A percentile compares a stretch with the other conserved stretches of the same genome.
Conservation (phyloP, 1,284 basidiomycete species). For the Trichosporon asahii region DNA sequence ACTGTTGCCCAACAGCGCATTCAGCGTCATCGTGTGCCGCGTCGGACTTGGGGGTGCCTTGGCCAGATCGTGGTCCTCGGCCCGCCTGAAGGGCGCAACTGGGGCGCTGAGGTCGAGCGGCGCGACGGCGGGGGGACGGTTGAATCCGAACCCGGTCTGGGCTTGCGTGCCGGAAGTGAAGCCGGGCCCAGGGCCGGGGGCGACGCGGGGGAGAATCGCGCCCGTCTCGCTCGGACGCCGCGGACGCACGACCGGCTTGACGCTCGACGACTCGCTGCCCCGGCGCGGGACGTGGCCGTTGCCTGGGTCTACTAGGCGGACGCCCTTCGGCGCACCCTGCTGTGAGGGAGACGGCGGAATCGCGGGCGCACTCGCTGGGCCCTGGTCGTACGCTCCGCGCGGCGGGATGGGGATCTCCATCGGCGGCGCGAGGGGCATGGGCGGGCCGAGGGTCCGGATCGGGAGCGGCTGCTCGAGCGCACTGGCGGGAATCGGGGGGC, state of each 20-base stretch:
- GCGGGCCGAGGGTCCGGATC: neutral
- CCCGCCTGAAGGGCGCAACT: neutral
- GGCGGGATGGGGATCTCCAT: neutral
- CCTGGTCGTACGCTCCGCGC: neutral
- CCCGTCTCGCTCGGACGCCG: conserved; percentile 2
- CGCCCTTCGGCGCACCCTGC: neutral
- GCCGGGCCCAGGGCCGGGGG: neutral
- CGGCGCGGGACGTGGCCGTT: conserved; percentile 5
- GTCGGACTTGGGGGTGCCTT: neutral
- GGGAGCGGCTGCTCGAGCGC: neutral
- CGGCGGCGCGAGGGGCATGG: neutral
- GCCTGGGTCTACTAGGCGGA: neutral
- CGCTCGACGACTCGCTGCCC: neutral
- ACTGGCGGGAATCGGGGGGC: neutral
- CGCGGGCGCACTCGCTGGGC: neutral
- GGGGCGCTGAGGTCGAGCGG: neutral
- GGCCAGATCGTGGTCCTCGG: neutral
- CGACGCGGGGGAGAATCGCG: neutral
- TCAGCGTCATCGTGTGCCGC: conserved; percentile 4
- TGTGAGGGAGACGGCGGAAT: neutral
- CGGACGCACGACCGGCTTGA: neutral
- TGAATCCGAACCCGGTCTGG: neutral
- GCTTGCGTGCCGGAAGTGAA: neutral
- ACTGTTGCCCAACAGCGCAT: neutral
- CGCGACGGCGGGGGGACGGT: neutral